Base-by-base conservation (phyloP, 352 stramenopile genomes). In the Globisporangium carolinianum region DNA sequence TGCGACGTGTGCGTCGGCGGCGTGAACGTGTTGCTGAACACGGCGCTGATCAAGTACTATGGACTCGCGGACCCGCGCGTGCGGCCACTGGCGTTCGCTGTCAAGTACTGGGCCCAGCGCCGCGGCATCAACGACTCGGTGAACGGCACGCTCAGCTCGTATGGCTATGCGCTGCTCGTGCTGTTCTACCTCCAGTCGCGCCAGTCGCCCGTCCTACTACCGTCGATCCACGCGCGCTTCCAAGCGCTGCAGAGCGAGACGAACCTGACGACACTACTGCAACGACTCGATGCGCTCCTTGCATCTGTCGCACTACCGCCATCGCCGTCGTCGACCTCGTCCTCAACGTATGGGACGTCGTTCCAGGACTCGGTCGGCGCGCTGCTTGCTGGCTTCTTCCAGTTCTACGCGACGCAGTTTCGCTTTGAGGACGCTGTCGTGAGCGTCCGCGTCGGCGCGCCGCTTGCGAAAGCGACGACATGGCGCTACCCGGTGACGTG, bases 41-140 rank as follows among this genome's bases (percentile, higher is more conserved):
- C 86, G 6, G 79, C 76, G 18, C 61, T 95, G 51, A 71, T 95
- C 43, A 85, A 86, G 52, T 75, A 72, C 49, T 95, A 90, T 57
- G 76, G 69, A 6, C 62, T 75, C n/a, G 65, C 76, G 11, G 86
- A 95, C 58, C 79, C 81, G 6, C 79, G 86, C 11, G 84, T 96
- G 10, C 88, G 93, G 5, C 83, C 96, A 9, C 67, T 99, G 14
- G 95, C 94, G 55, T 98, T 98, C 67, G 91, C 97, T 2, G 84
- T 99, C 62, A 99, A 99, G 72, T 86, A 97, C 47, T 99, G 97
- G 97, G 96, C 96, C 7, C 98, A 98, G 68, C 82, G 83, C 41
- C 79, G 97, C 32, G 83, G 94, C 9, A 98, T 99, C 62, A 99
- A 99, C 67, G 96, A 98, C 60, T 95, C 97, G 39, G 86, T 79